Evolutionary conservation across 2,329 filamentous ascomycete genomes (phyloP), one percentile per base, ranked within the genome.

Genomic region (Aspergillus glaucus): DNA sequence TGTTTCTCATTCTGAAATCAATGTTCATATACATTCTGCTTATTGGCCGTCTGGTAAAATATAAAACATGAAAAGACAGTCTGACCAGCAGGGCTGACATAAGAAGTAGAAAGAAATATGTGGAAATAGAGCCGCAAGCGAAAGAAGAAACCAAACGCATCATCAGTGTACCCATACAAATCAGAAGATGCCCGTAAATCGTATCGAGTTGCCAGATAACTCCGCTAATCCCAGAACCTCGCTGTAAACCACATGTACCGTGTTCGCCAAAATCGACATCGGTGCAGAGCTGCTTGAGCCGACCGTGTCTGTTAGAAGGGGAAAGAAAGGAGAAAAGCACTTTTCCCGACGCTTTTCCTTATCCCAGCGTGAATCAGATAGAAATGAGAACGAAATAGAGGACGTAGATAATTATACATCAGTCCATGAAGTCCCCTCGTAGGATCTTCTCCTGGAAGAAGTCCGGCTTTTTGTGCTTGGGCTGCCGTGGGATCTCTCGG

Each of bases 391-490:
- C 6, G 34, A 36, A 36, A 9, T 6, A 36, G 34, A 36, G 17
- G 34, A 15, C 15, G n/a, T 1, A 36, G n/a, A 36, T 36, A 36
- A 14, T n/a, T 2, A 17, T 4, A 19, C 8, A 14, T 58, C 77
- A 95, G 65, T 96, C 91, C 90, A 97, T 96, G 63, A 98, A 97
- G 64, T 98, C 93, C 42, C 92, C 93, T 74, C 95, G 93, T 58
- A 98, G 79, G 62, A 98, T 97, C 58, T 94, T 84, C 78, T 98
- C 93, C 71, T 96, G 91, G 74, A 96, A 93, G 54, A 86, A 86
- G 73, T 98, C 93, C 26, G 92, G 91, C 76, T 92, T 94, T 39
- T 77, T 76, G 56, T 78, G 71, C 48, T 73, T 72, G 4, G 72
- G 73, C 55, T 76, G 70, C 50, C 70, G 70, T 15, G 70, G 66